Percentiles rank a stretch among this genome's conserved stretches.
These are phyloP conservation scores for Aspergillus biplanus DNA, from an alignment of 495 filamentous ascomycete genomes.

Conservation along the genomic window DNA sequence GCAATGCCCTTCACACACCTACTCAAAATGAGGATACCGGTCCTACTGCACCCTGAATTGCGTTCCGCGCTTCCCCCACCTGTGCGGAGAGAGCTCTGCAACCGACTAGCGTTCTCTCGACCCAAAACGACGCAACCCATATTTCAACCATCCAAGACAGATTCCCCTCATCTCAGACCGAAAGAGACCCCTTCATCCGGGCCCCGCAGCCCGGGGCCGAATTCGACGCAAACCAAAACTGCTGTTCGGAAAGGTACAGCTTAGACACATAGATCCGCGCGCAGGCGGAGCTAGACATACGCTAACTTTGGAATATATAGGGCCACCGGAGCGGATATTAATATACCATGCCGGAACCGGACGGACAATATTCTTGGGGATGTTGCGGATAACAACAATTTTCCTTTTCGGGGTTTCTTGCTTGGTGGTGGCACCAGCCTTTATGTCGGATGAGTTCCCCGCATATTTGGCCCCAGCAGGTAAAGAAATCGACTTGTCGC, in stretches of 20 bases:
- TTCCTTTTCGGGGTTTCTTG: slow-evolving; percentile 68
- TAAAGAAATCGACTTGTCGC: slow-evolving; percentile 25
- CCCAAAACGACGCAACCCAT: slow-evolving; percentile 36
- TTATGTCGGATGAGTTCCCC: slow-evolving; percentile 52
- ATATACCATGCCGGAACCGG: slow-evolving; percentile 75
- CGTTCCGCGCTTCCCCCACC: slow-evolving; percentile 32
- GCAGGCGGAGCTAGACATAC: background rate
- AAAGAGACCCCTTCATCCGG: slow-evolving; percentile 25
- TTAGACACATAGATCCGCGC: background rate
- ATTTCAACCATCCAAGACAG: slow-evolving; percentile 32
- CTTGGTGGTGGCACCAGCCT: slow-evolving; percentile 62
- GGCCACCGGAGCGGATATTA: slow-evolving; percentile 60
- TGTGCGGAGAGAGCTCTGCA: slow-evolving; percentile 33
- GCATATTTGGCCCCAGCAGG: slow-evolving; percentile 49
- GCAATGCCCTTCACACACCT: background rate
- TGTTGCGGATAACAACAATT: slow-evolving; percentile 70
- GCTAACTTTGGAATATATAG: slow-evolving; percentile 31
- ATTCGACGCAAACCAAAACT: slow-evolving; percentile 31
- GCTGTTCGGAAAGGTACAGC: slow-evolving; percentile 36
- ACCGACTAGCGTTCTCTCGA: slow-evolving; percentile 30
- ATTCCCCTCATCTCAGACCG: slow-evolving; percentile 22
- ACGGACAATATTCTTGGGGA: slow-evolving; percentile 66
- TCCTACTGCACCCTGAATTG: slow-evolving; percentile 43
- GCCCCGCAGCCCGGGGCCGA: slow-evolving; percentile 19
- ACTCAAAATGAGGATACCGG: slow-evolving; percentile 32